Evolutionary conservation across 345 rosid genomes (phyloP), one percentile per base, ranked within the genome.

Genomic region (Psidium guajava): DNA sequence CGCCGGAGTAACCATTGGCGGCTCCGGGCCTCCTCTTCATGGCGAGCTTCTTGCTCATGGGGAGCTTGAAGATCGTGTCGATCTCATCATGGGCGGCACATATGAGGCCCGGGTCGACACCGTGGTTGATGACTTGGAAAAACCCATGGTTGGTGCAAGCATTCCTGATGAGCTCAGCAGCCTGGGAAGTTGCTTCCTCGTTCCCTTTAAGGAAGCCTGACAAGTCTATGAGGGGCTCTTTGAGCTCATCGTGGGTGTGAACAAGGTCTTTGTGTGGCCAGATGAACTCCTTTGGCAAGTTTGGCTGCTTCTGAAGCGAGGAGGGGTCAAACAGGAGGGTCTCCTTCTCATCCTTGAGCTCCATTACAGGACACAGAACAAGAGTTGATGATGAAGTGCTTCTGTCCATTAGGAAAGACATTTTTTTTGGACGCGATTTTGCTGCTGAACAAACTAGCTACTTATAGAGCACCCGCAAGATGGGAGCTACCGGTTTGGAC

Each of bases 71-170:
- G 20, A 92, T 87, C 3, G 84, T 40, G 40, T 86, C 95, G 3
- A 86, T 82, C 51, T 86, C 92, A 7, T 86, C 83, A 36, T 91
- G 64, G 0, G 94, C 94, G 14, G 88, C 89, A 4, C 24, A 28
- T 22, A 92, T 83, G 55, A 94, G 93, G 42, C 61, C 69, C 1
- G 83, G 80, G 53, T 92, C 92, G 7, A 94, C 87, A 0, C 95
- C 96, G 44, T 94, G 96, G 86, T 89, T 92, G 32, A 82, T 90
- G 5, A 94, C 93, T 53, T 91, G 95, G 84, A 94, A 94, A 88
- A 92, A 91, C 40, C 96, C 96, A 75, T 94, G 96, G 83, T 56
- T 89, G 51, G 50, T 36, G 88, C 96, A 94, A 3, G 95, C 95
- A 8, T 25, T 40, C 74, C 92, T 77, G 20, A 93, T 81, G 6